Conservation (phyloP, 2,329 filamentous ascomycete genomes). For the Pseudocercospora crystallina region DNA sequence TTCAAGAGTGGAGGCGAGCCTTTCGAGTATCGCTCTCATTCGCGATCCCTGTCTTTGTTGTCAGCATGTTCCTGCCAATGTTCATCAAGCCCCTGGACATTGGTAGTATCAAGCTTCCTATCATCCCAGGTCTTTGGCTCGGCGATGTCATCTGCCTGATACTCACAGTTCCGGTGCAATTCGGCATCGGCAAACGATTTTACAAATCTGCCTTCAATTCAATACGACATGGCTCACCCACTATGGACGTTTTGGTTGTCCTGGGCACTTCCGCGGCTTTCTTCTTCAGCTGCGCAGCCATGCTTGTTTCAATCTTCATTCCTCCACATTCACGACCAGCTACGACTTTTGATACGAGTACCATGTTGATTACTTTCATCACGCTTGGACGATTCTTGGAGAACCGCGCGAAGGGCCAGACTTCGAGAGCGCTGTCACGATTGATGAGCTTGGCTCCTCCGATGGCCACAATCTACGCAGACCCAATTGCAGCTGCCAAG, state of each 20-base stretch:
- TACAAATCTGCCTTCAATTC: slow-evolving; percentile 94
- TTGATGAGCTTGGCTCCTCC: slow-evolving; percentile 96
- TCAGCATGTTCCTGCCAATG: slow-evolving; percentile 96
- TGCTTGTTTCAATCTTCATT: slow-evolving; percentile 76
- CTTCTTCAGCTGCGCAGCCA: slow-evolving; percentile 87
- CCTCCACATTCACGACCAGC: slow-evolving; percentile 75
- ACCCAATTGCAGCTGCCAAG: slow-evolving; percentile 91
- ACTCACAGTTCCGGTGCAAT: slow-evolving; percentile 91
- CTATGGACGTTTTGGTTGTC: slow-evolving; percentile 96
- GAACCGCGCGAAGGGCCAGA: slow-evolving; percentile 93
- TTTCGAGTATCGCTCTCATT: slow-evolving; percentile 78
- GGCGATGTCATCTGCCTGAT: slow-evolving; percentile 81
- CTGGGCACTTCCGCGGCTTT: slow-evolving; percentile 93
- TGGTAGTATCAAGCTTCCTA: slow-evolving; percentile 63
- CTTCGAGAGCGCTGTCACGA: slow-evolving; percentile 85
- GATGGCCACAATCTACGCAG: slow-evolving; percentile 94
- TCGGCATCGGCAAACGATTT: slow-evolving; percentile 92
- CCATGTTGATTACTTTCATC: slow-evolving; percentile 97
- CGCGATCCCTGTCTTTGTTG: slow-evolving; percentile 84
- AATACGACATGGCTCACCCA: slow-evolving; percentile 83
- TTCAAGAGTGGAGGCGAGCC: slow-evolving; percentile 84
- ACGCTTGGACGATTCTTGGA: slow-evolving; percentile 87
- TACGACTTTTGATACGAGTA: slow-evolving; percentile 95
- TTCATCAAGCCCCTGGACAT: slow-evolving; percentile 72
- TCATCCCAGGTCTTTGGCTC: slow-evolving; percentile 74